These are phyloP conservation scores for Teunomyces barrocoloradensis DNA, from an alignment of 805 yeast species.

Conservation along the genomic window DNA sequence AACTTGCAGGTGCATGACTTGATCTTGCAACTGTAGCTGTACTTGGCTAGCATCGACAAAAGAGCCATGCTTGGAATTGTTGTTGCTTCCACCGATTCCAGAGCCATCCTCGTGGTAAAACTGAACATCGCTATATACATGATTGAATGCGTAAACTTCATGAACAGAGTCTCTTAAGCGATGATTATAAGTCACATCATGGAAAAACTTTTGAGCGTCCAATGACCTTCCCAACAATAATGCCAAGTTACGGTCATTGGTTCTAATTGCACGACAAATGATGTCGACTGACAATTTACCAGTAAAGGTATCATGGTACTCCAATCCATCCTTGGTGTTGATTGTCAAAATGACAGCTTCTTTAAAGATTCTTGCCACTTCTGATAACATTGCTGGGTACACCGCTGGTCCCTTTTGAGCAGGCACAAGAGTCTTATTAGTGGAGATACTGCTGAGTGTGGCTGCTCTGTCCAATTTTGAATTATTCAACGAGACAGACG, in stretches of 20 bases:
- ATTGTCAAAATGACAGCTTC: slow-evolving; percentile 70
- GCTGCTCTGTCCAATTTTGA: slow-evolving; percentile 28
- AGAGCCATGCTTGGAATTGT: slow-evolving; percentile 30
- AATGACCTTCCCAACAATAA: slow-evolving; percentile 83
- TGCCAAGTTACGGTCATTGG: slow-evolving; percentile 89
- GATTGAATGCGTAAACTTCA: slow-evolving; percentile 85
- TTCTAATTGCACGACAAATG: slow-evolving; percentile 80
- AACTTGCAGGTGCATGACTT: slow-evolving; percentile 16
- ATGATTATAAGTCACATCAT: slow-evolving; percentile 94
- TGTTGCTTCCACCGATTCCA: slow-evolving; percentile 20
- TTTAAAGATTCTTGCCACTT: slow-evolving; percentile 76
- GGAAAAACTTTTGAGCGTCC: slow-evolving; percentile 92
- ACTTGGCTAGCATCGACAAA: slow-evolving; percentile 17
- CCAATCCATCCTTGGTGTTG: slow-evolving; percentile 84
- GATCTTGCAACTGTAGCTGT: slow-evolving; percentile 15
- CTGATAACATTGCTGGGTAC: slow-evolving; percentile 85
- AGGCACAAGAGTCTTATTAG: slow-evolving; percentile 1
- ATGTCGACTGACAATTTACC: slow-evolving; percentile 93
- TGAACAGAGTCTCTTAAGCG: slow-evolving; percentile 81
- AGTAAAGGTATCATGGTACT: slow-evolving; percentile 89
- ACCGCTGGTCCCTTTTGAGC: slow-evolving; percentile 61
- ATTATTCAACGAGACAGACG: slow-evolving; percentile 30
- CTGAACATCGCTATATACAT: slow-evolving; percentile 46
- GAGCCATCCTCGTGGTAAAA: slow-evolving; percentile 35
- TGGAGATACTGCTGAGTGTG: slow-evolving; percentile 22